Evolutionary conservation across 2,329 filamentous ascomycete genomes (phyloP), one percentile per base, ranked within the genome.

Genomic region (Colletotrichum lentis): DNA sequence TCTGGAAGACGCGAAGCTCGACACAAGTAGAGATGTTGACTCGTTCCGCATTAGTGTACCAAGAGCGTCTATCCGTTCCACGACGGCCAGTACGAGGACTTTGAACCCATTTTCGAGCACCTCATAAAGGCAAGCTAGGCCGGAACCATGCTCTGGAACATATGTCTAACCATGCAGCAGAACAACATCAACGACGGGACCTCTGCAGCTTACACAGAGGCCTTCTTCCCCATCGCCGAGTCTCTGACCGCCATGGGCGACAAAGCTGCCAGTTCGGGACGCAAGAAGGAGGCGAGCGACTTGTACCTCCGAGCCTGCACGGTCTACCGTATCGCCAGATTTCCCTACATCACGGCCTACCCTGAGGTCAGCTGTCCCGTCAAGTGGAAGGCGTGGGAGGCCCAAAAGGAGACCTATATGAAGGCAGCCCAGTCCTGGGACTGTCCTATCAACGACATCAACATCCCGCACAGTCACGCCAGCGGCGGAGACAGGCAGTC

Each of bases 11-110:
- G 1, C 2, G 14, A 47, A n/a, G 11, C 14, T 20, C 14, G 11
- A 54, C 20, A 10, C 31, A 12, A 55, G 37, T 57, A 14, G 59
- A 27, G 18, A 46, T 58, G 31, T 49, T 50, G 8, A 65, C 46
- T n/a, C 20, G 59, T 49, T 7, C 31, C 18, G 12, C 16, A 37
- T 5, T 43, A 84, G 83, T 88, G 86, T 76, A 77, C 78, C 43
- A 88, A 88, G 78, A 84, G 87, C 64, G 82, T 93, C 10, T 91
- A 92, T 73, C 89, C 90, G 0, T 94, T 94, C 82, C 91, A 93
- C 81, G 91, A 93, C 77, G 87, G 88, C 56, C 80, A 83, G 4
- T 85, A 85, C 66, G 82, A 87, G 65, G 91, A 94, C 77, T 93
- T 94, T 74, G 84, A 86, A 72, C 89, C 89, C 20, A 83, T 94